Conservation (phyloP, 768 basidiomycete species). For the Tremella fuciformis region DNA sequence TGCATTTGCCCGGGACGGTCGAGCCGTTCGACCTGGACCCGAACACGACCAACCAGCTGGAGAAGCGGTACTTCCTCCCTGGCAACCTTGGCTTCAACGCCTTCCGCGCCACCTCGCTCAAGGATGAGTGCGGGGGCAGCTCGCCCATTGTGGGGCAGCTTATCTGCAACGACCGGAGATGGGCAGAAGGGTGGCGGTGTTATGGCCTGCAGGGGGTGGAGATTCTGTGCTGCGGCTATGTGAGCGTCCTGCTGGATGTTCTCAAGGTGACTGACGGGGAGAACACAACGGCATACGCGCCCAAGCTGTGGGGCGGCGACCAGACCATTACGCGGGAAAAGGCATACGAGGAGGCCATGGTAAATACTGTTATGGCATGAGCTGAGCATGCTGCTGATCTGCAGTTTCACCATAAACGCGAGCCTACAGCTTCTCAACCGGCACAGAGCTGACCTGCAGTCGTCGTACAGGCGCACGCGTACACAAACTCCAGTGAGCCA, state of each 20-base stretch:
- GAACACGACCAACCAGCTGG: constrained; percentile 49
- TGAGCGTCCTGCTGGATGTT: constrained; percentile 15
- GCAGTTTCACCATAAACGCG: constrained; percentile 47
- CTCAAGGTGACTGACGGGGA: constrained; percentile 10
- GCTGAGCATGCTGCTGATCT: too few relatives aligned
- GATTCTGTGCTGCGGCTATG: constrained; percentile 48
- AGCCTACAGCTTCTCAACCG: constrained; percentile 4
- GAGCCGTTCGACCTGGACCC: constrained; percentile 48
- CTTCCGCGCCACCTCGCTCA: constrained; percentile 42
- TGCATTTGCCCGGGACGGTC: constrained; percentile 44
- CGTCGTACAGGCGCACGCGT: constrained; percentile 47
- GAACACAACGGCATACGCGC: constrained; percentile 51
- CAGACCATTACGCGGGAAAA: constrained; percentile 41
- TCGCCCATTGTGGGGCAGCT: constrained; percentile 46
- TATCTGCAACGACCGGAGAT: constrained; percentile 50
- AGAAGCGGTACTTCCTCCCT: constrained; percentile 50
- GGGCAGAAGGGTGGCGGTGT: constrained; percentile 50
- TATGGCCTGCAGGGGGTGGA: constrained; percentile 48
- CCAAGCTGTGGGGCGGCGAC: constrained; percentile 48
- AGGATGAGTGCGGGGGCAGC: constrained; percentile 17
- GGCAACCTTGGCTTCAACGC: constrained; percentile 49
- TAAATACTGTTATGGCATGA: too few relatives aligned
- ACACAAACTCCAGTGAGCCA: constrained; percentile 46
- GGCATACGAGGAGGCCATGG: constrained; percentile 45
- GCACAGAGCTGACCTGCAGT: constrained; percentile 13